Evolutionary conservation across 116 monocot genomes (phyloP).

Genomic region (Posidonia oceanica): DNA sequence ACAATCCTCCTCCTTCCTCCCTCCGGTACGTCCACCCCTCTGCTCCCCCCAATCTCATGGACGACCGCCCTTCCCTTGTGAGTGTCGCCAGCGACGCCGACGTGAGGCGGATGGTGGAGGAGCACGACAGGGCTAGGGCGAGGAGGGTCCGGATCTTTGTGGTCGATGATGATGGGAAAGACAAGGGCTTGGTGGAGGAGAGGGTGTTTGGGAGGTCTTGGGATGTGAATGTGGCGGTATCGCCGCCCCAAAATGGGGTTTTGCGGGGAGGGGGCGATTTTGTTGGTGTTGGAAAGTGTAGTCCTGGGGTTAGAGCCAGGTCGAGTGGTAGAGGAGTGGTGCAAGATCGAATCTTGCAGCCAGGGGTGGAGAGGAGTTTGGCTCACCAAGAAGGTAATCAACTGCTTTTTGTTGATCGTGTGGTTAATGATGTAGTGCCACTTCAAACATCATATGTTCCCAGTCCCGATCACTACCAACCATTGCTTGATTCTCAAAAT

Average conservation of each 20-base stretch:
- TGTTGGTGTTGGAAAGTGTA: not conserved
- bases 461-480: too few species aligned
- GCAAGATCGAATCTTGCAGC: too few species aligned
- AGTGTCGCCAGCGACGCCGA: not conserved
- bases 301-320: not conserved
- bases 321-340: too few species aligned
- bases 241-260: not conserved
- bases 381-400: too few species aligned
- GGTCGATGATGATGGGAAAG: not conserved
- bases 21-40: not conserved
- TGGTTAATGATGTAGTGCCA: too few species aligned
- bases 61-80: not conserved
- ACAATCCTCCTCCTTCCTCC: not conserved
- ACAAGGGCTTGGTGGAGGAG: not conserved
- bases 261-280: not conserved
- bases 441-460: too few species aligned
- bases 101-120: not conserved
- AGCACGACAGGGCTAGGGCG: not conserved
- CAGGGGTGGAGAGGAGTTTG: too few species aligned
- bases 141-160: slow-evolving; percentile 1
- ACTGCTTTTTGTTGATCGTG: too few species aligned
- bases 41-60: not conserved
- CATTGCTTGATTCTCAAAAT: too few species aligned
- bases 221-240: not conserved
- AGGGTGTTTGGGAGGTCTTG: not conserved